Base-by-base conservation (phyloP, 192 early-diverging fungal genomes). In the Podila clonocystis region DNA sequence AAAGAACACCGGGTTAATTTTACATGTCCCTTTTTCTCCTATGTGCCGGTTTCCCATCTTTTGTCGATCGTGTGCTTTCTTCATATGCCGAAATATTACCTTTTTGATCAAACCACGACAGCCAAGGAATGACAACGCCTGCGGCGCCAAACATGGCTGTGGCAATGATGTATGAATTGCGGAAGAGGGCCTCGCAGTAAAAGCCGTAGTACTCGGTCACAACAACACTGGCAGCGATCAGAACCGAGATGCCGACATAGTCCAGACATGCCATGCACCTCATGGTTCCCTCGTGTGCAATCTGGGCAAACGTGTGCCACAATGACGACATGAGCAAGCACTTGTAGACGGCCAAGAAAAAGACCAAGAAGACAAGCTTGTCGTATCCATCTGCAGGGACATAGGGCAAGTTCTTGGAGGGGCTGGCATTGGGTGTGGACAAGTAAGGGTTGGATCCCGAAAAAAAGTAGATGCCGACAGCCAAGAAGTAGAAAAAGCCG, bases 231-330 rank as follows among this genome's bases (percentile, higher is more conserved):
- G 89, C 89, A 12, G 86, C 87, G 62, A 91, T 91, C 29, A 91
- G 68, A 61, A 90, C 71, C 0, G 90, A 85, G 63, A 91, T 91
- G 15, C 90, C 90, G 58, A 90, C 90, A 82, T 91, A 90, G 66
- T 90, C 89, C 22, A 91, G 69, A 24, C 86, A 90, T 12, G 88
- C 89, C 57, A 86, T 84, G 68, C 86, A 90, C 26, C 82, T 82
- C 74, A 87, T 88, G 29, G 87, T 83, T 24, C 79, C 72, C 13
- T 82, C 75, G 49, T 84, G 82, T 2, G 87, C 85, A 75, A 89
- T 87, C 64, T 87, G 87, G 30, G 86, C 87, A 83, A 90, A 90
- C 5, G 87, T 88, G 66, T 90, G 89, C 71, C 90, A 90, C n/a
- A 90, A 74, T 41, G 87, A 85, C 9, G 87, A 89, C 72, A 88